A percentile compares a stretch with the other conserved stretches of the same genome.
phyloP scores from a whole-genome alignment of 2,329 filamentous ascomycete species.

The Conoideocrella luteorostrata region DNA sequence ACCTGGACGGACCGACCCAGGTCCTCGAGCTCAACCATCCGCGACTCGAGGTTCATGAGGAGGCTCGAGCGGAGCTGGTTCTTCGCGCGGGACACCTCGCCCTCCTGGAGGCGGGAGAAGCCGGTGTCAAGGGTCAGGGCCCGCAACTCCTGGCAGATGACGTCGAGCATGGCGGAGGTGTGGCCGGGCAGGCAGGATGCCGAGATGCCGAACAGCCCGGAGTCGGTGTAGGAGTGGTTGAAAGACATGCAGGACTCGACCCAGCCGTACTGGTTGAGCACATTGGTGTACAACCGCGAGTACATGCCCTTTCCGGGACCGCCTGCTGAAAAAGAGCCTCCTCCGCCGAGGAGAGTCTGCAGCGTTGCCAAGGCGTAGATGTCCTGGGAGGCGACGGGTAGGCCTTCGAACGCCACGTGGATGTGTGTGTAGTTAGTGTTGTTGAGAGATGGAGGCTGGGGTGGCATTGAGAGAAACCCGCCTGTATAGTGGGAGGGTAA shows the following conservation, averaged over 20 bases:
- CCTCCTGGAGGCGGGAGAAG: slow-evolving; percentile 62
- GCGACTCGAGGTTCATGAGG: slow-evolving; percentile 94
- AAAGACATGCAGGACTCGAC: slow-evolving; percentile 93
- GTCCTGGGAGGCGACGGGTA: slow-evolving; percentile 82
- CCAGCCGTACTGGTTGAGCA: slow-evolving; percentile 96
- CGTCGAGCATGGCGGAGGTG: slow-evolving; percentile 80
- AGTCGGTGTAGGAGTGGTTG: slow-evolving; percentile 96
- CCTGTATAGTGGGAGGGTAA: slow-evolving; percentile 80
- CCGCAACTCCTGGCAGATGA: slow-evolving; percentile 87
- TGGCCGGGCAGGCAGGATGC: slow-evolving; percentile 75
- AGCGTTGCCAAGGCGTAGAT: slow-evolving; percentile 95
- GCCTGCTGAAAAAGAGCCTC: slow-evolving; percentile 92
- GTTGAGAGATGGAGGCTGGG: slow-evolving; percentile 71
- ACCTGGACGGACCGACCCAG: slow-evolving; percentile 92
- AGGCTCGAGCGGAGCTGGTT: slow-evolving; percentile 88
- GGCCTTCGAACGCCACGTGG: slow-evolving; percentile 90
- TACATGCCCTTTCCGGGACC: slow-evolving; percentile 99
- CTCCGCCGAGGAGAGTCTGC: slow-evolving; percentile 91
- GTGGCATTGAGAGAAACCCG: slow-evolving; percentile 80
- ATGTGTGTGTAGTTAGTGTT: slow-evolving; percentile 83
- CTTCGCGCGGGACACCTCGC: slow-evolving; percentile 87
- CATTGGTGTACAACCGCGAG: slow-evolving; percentile 93
- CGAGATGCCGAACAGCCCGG: slow-evolving; percentile 89
- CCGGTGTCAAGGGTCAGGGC: slow-evolving; percentile 70
- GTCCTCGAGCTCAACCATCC: slow-evolving; percentile 97